Evolutionary conservation across 352 stramenopile species (phyloP).

Genomic region (Phytopythium mirpurense): DNA sequence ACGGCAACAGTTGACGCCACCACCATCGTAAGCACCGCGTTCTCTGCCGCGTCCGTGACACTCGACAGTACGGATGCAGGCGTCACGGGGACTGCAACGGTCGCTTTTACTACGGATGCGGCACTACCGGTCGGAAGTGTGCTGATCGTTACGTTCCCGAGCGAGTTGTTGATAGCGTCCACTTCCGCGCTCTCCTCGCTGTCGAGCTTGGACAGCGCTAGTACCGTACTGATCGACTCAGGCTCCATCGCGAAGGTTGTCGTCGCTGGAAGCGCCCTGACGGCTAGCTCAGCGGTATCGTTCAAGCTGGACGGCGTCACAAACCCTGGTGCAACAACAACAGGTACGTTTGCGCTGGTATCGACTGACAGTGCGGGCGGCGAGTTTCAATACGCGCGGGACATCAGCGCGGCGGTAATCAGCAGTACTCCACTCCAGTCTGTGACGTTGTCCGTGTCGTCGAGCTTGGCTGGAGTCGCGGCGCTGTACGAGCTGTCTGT

Average conservation of each 20-base stretch:
- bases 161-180: slow-evolving; percentile 22
- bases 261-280: slow-evolving; percentile 19
- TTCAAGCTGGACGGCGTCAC: slow-evolving; percentile 43
- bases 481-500: slow-evolving; percentile 14
- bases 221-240: slow-evolving; percentile 13
- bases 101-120: slow-evolving; percentile 36
- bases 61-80: slow-evolving; percentile 27
- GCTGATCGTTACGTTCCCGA: slow-evolving; percentile 33
- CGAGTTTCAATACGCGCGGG: slow-evolving; percentile 18
- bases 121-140: slow-evolving; percentile 24
- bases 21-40: slow-evolving; percentile 11
- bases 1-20: slow-evolving; percentile 6
- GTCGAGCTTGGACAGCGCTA: slow-evolving; percentile 21
- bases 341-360: slow-evolving; percentile 28
- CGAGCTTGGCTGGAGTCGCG: slow-evolving; percentile 18
- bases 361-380: slow-evolving; percentile 24
- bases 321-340: slow-evolving; percentile 42
- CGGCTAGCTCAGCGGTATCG: slow-evolving; percentile 18
- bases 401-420: slow-evolving; percentile 24
- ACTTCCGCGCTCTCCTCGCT: slow-evolving; percentile 13
- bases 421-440: slow-evolving; percentile 12
- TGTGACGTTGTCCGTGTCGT: slow-evolving; percentile 1
- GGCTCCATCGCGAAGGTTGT: slow-evolving; percentile 20
- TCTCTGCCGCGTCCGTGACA: slow-evolving; percentile 12
- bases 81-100: slow-evolving; percentile 14